Conservation (phyloP, 768 basidiomycete genomes). For the Panus rudis region DNA sequence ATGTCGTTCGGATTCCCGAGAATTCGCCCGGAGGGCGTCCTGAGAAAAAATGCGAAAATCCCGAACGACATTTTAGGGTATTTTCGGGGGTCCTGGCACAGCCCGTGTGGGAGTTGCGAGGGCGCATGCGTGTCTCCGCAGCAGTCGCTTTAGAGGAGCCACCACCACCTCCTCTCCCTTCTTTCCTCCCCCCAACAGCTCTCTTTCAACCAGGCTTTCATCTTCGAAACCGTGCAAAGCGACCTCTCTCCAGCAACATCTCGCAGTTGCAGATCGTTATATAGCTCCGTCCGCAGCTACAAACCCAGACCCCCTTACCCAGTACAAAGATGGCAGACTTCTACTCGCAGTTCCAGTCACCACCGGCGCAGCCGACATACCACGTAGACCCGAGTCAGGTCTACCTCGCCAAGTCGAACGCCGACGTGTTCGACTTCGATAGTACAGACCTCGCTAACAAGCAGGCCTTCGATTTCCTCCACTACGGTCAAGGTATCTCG, state of each 20-base stretch:
- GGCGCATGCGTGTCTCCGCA: conserved; percentile 10
- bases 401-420: conserved; percentile 1
- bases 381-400: conserved; percentile 3
- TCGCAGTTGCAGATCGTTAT: no score
- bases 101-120: conserved; percentile 1
- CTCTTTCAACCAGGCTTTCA: conserved; percentile 11
- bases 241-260: conserved; percentile 5
- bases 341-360: conserved; percentile 6
- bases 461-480: conserved; percentile 14
- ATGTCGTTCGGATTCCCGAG: no score
- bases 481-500: conserved; percentile 13
- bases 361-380: conserved; percentile 7
- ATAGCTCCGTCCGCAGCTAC: no score
- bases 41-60: no score
- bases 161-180: conserved; percentile 3
- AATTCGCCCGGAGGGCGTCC: no score
- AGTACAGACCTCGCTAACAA: background rate
- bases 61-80: no score
- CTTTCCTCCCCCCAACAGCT: conserved; percentile 6
- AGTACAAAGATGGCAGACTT: conserved; percentile 6
- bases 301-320: background rate
- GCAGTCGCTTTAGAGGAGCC: conserved; percentile 7
- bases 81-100: no score
- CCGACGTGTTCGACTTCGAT: conserved; percentile 14
- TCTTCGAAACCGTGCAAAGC: conserved; percentile 8